A percentile compares a stretch with the other conserved stretches of the same genome.
phyloP scores from a whole-genome alignment of 176 grass and related monocot genomes.

The Puccinellia tenuiflora region DNA sequence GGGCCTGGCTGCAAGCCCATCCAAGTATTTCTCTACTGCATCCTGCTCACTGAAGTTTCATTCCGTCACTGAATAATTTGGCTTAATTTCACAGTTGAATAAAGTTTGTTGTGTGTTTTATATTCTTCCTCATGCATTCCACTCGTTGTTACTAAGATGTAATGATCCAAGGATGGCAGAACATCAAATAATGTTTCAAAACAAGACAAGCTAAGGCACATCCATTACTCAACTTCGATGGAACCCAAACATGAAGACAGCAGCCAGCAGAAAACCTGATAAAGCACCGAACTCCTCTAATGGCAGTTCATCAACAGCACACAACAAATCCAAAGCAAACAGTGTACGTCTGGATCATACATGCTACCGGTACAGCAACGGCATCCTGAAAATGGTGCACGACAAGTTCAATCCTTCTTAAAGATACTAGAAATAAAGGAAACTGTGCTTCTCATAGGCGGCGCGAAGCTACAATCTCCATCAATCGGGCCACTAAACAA shows the following conservation, averaged over 20 bases:
- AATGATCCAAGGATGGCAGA: background rate
- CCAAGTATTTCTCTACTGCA: background rate
- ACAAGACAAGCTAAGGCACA: background rate
- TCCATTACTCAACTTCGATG: background rate
- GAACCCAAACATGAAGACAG: background rate
- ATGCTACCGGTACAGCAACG: background rate
- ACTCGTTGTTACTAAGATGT: background rate
- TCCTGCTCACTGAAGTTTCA: too few relatives aligned
- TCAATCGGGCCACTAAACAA: background rate
- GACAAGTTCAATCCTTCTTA: background rate
- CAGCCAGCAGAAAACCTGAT: background rate
- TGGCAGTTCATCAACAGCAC: background rate
- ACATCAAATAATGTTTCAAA: background rate
- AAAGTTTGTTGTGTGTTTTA: background rate
- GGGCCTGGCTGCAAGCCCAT: background rate
- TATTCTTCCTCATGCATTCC: background rate
- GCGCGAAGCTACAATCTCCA: background rate
- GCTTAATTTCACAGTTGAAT: background rate
- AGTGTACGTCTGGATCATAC: background rate
- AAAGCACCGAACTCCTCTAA: constrained; percentile 7
- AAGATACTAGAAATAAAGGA: background rate
- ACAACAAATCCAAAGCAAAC: background rate
- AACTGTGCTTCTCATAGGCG: background rate
- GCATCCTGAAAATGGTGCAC: background rate
- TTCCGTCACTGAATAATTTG: background rate